These are phyloP conservation scores for Solanum hybrid DNA, from an alignment of 305 asterid genomes.

Conservation along the genomic window DNA sequence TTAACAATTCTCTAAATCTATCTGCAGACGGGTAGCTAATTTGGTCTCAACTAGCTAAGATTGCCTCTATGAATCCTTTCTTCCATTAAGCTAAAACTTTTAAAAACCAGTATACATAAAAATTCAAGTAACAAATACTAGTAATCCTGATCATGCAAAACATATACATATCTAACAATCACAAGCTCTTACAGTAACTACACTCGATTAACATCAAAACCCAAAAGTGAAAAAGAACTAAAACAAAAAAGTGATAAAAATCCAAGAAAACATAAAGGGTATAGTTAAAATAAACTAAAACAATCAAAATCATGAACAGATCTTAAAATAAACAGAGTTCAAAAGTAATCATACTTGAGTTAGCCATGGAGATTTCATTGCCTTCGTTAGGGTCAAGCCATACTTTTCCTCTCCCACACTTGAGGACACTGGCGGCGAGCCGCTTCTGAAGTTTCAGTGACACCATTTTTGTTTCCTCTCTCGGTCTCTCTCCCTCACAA, in stretches of 20 bases:
- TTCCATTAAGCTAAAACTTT: background rate
- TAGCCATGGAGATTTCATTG: slow-evolving; percentile 63
- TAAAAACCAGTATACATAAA: too few species aligned
- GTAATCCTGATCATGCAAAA: background rate
- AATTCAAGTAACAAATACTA: background rate
- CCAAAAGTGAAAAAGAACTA: background rate
- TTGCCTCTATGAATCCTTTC: background rate
- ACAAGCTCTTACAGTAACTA: background rate
- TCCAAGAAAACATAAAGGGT: background rate
- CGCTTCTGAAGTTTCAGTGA: slow-evolving; percentile 67
- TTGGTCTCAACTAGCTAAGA: background rate
- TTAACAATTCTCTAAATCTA: background rate
- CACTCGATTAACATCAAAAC: background rate
- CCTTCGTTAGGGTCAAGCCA: slow-evolving; percentile 72
- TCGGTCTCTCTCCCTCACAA: background rate
- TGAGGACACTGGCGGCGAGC: slow-evolving; percentile 58
- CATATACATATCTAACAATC: background rate
- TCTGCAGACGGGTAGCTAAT: background rate
- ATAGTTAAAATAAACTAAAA: too few species aligned
- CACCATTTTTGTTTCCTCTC: slow-evolving; percentile 32
- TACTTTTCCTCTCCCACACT: slow-evolving; percentile 64
- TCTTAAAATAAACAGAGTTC: background rate
- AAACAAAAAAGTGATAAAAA: background rate
- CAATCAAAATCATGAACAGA: background rate
- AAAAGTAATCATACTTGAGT: slow-evolving; percentile 31